phyloP scores from a whole-genome alignment of 2,329 filamentous ascomycete genomes.

The Nemania sp. region DNA sequence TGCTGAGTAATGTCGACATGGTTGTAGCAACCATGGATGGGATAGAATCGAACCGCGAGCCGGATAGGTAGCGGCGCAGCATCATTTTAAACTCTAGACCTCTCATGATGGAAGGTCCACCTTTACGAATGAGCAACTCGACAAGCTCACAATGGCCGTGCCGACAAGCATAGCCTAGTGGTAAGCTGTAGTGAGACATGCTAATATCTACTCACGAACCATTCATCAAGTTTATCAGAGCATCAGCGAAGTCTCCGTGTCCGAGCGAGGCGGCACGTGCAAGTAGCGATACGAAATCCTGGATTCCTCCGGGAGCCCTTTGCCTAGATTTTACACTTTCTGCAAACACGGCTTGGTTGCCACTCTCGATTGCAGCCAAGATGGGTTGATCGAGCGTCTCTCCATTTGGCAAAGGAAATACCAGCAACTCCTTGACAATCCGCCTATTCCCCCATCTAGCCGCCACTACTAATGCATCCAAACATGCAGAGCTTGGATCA shows the following conservation, averaged over 20 bases:
- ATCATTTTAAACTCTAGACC: neutral
- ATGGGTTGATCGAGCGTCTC: neutral
- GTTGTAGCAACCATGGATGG: no score
- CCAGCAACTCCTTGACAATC: neutral
- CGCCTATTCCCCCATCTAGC: neutral
- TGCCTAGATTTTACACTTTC: neutral
- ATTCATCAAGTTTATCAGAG: neutral
- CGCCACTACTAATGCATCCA: neutral
- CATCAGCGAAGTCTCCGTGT: neutral
- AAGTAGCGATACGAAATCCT: neutral
- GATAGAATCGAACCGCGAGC: neutral
- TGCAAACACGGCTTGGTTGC: neutral
- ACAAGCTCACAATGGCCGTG: neutral
- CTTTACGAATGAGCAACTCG: neutral
- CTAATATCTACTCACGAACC: neutral
- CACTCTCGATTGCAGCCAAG: constrained; percentile 1
- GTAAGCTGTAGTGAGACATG: neutral
- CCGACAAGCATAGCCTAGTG: neutral
- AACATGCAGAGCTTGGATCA: neutral
- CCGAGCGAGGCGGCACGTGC: neutral
- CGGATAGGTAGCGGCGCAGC: neutral
- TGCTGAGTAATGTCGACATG: no score
- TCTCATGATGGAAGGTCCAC: neutral
- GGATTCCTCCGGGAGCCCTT: neutral
- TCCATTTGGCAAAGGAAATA: neutral